Conservation (phyloP, 2,329 filamentous ascomycete genomes). For the Calonectria leucothoes region DNA sequence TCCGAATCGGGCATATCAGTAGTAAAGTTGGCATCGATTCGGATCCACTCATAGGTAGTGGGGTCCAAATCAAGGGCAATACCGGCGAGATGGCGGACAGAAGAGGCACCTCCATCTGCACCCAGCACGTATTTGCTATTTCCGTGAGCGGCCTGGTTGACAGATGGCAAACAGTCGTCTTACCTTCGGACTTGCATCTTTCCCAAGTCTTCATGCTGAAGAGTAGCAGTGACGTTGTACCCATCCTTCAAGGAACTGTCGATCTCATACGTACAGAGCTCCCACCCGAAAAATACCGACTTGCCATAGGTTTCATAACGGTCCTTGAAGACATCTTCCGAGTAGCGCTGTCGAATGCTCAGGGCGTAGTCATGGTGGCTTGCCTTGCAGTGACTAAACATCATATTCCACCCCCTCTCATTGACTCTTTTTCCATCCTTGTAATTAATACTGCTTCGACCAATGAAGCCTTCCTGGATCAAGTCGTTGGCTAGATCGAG, state of each 20-base stretch:
- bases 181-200: background rate
- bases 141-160: background rate
- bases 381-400: constrained; percentile 57
- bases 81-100: constrained; percentile 57
- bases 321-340: constrained; percentile 62
- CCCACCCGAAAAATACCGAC: constrained; percentile 46
- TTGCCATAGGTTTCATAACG: constrained; percentile 34
- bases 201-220: constrained; percentile 16
- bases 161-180: background rate
- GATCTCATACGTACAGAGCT: constrained; percentile 42
- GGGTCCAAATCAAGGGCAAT: constrained; percentile 62
- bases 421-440: constrained; percentile 57
- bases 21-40: constrained; percentile 61
- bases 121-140: constrained; percentile 60
- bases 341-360: constrained; percentile 67
- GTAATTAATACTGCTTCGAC: constrained; percentile 61
- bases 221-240: constrained; percentile 12
- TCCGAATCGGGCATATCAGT: constrained; percentile 55
- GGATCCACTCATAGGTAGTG: constrained; percentile 63
- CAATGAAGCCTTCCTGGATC: constrained; percentile 64
- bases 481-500: constrained; percentile 61
- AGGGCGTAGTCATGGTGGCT: constrained; percentile 60
- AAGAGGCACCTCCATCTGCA: constrained; percentile 62
- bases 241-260: background rate
- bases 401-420: constrained; percentile 48